Base-by-base conservation (phyloP, 257 asterid genomes). In the Galeopsis tetrahit region DNA sequence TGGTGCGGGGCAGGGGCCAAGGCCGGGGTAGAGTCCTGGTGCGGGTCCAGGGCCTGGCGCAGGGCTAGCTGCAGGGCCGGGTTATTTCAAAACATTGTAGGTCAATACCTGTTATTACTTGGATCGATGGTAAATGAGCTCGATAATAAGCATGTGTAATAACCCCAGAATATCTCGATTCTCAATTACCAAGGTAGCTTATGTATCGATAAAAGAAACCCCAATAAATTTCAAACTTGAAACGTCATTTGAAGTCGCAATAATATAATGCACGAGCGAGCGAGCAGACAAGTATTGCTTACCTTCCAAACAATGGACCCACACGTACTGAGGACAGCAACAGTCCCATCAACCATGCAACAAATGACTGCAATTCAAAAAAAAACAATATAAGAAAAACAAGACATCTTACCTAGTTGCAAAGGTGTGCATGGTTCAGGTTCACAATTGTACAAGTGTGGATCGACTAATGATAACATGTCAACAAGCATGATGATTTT, bases 271-370 rank as follows among this genome's bases (percentile, higher is more conserved):
- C 59, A 49, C 4, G 15, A 48, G 21, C 42, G 15, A 70, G 46
- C 59, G 35, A 48, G 62, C 68, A 71, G 59, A 39, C 38, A 46
- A 70, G 39, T 66, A 56, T 72, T 71, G 40, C 82, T n/a, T 79
- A 89, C 98, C 96, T 83, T 90, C 98, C 98, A 93, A 53, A 85
- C 48, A 52, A 85, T 76, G 78, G 90, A 81, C 66, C 98, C 97
- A 58, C 59, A 80, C n/a, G 82, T 53, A 76, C 79, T 84, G 75
- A 90, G 74, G 58, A 71, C 84, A 75, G 72, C 78, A 36, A 89
- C 95, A 79, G 79, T 72, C 31, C 98, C 96, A 85, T 93, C 86
- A 42, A 93, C 98, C 86, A 83, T 79, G 95, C 98, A 90, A 81
- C 96, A 93, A 71, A 87, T 82, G 71, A 89, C 97, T 91, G 93